These are phyloP conservation scores for Neofusicoccum cordaticola DNA, from an alignment of 2,329 filamentous ascomycete genomes.

Conservation along the genomic window DNA sequence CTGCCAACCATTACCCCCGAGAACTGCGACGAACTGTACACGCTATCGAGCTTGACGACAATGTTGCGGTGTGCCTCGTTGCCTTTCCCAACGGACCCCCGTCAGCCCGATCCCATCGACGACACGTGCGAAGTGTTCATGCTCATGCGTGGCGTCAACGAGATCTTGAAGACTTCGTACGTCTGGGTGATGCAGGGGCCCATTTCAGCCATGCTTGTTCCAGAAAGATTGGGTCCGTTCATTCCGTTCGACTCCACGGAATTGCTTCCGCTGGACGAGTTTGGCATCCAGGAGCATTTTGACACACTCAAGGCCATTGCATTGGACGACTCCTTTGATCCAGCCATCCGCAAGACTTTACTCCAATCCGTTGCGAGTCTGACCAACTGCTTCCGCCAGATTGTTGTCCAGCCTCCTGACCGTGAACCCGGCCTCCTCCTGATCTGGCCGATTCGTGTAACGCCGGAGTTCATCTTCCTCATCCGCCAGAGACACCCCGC, in stretches of 20 bases:
- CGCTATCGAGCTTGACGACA: conserved; percentile 10
- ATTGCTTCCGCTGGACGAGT: neutral
- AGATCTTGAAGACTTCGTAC: conserved; percentile 21
- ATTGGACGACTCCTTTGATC: conserved; percentile 1
- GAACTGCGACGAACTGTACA: conserved; percentile 31
- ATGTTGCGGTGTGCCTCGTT: conserved; percentile 12
- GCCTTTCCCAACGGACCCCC: conserved; percentile 14
- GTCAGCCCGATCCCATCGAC: conserved; percentile 25
- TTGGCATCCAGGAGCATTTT: conserved; percentile 10
- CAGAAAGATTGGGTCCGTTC: neutral
- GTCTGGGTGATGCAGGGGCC: neutral
- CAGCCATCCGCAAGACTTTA: conserved; percentile 9
- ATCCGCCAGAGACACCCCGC: conserved; percentile 32
- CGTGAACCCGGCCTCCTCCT: conserved; percentile 36
- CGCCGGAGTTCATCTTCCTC: conserved; percentile 29
- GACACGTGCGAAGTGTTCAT: conserved; percentile 34
- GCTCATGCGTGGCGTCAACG: conserved; percentile 34
- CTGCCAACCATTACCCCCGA: conserved; percentile 29
- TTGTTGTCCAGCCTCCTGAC: conserved; percentile 21
- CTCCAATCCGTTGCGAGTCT: conserved; percentile 1
- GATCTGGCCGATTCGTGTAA: conserved; percentile 39
- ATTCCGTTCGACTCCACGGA: conserved; percentile 12
- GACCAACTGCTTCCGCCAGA: conserved; percentile 7
- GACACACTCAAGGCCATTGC: conserved; percentile 6
- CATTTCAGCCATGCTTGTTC: conserved; percentile 4